Evolutionary conservation across 768 basidiomycete species (phyloP), one percentile per base, ranked within the genome.

Genomic region (Lactifluus piperatus): DNA sequence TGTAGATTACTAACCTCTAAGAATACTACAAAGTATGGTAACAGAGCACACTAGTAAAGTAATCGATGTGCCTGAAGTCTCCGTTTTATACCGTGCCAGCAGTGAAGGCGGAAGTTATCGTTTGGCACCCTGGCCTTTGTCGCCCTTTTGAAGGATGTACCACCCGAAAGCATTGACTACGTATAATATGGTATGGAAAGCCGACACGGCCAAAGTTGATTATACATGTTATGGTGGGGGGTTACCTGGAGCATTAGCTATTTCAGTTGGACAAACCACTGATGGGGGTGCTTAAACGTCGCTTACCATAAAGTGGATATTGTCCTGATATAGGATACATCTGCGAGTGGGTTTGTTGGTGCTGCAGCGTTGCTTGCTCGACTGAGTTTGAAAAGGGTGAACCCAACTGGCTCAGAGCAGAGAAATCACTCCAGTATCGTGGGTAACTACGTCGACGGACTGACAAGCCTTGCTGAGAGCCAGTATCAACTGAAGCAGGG

Each of bases 351-450:
- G 49, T 29, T 34, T 60, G 58, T 45, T 55, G 54, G 16, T 51
- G 51, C 20, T 56, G 62, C 26, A 56, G 46, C 29, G 41, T 24
- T 36, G 58, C 62, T 3, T 51, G 49, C 30, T 52, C 60, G 50
- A 63, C 22, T 14, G 62, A 27, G 16, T 64, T 51, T n/a, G 63
- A 49, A 47, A 70, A 72, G 50, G 70, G 64, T 62, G 70, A 56
- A 48, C 70, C 69, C 59, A 72, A 66, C 65, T 72, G 71, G 36
- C 63, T 67, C 51, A 73, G 53, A 41, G 70, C 61, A 22, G 71
- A 65, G 45, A 71, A 71, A 62, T 74, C 73, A 62, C 64, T 70
- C 73, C 73, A 74, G 57, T 67, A 73, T 64, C 69, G 72, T 47
- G 72, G 68, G 62, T 68, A 71, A 26, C 71, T 68, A 56, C 65